These are phyloP conservation scores for Furcasterigmium furcatum DNA, from an alignment of 2,329 filamentous ascomycete genomes.

Conservation along the genomic window DNA sequence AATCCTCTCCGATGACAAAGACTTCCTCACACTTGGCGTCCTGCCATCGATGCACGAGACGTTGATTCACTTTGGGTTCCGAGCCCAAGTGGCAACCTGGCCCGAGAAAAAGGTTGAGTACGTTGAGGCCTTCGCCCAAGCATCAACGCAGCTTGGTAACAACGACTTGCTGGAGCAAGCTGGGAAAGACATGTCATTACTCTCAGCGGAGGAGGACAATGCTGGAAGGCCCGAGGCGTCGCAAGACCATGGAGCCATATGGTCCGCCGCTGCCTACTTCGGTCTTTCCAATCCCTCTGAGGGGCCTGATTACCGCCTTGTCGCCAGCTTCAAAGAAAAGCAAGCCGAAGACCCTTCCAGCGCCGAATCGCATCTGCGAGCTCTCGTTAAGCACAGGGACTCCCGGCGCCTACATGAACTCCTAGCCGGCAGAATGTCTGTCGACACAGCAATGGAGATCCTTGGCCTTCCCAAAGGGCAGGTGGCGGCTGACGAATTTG, in stretches of 20 bases:
- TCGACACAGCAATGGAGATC: too few relatives aligned
- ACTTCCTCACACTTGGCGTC: conserved; percentile 8
- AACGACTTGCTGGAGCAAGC: conserved; percentile 17
- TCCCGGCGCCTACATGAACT: not conserved
- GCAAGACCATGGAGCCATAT: not conserved
- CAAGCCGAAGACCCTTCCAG: not conserved
- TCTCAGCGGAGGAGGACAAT: not conserved
- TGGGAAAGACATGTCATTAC: conserved; percentile 13
- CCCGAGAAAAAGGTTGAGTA: not conserved
- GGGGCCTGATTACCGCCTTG: not conserved
- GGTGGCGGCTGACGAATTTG: too few relatives aligned
- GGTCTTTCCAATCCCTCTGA: not conserved
- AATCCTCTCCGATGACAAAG: not conserved
- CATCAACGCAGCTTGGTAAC: not conserved
- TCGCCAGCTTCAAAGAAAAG: not conserved
- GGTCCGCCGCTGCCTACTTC: not conserved
- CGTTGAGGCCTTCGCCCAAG: not conserved
- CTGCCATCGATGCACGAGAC: conserved; percentile 10
- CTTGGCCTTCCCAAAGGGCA: too few relatives aligned
- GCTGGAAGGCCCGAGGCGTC: not conserved
- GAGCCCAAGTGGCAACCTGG: conserved; percentile 2
- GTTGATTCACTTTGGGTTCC: conserved; percentile 10
- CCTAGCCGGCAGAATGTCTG: too few relatives aligned
- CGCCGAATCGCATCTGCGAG: not conserved
- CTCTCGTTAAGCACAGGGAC: not conserved